phyloP scores from a whole-genome alignment of 164 flowering plant species.

The Tetracentron sinense region DNA sequence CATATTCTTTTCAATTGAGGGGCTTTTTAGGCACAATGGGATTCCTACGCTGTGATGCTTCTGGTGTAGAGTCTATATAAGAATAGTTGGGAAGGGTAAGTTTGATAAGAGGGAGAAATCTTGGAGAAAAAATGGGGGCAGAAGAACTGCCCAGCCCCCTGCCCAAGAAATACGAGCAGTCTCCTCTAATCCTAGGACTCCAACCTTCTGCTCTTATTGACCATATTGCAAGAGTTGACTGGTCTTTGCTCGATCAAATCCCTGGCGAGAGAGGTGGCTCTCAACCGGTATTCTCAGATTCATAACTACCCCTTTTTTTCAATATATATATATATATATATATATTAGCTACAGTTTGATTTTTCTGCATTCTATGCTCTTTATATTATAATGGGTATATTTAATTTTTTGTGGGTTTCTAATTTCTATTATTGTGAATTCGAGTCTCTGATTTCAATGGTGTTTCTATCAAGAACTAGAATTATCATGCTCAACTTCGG shows the following conservation, averaged over 20 bases:
- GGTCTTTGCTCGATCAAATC: constrained; percentile 65
- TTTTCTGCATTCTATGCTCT: too few relatives aligned
- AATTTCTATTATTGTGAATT: too few relatives aligned
- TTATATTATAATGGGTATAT: too few relatives aligned
- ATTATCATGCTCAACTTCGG: too few relatives aligned
- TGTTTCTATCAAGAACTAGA: too few relatives aligned
- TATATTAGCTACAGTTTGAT: too few relatives aligned
- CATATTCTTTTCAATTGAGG: too few relatives aligned
- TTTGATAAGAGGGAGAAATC: not conserved
- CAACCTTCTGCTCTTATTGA: constrained; percentile 87
- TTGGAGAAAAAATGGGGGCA: constrained; percentile 19
- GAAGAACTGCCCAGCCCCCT: constrained; percentile 10
- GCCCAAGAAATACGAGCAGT: constrained; percentile 18
- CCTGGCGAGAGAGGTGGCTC: constrained; percentile 95
- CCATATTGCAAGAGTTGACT: constrained; percentile 81
- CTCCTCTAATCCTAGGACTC: constrained; percentile 66
- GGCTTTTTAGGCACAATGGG: too few relatives aligned
- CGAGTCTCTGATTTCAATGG: too few relatives aligned
- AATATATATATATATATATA: too few relatives aligned
- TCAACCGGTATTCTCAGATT: constrained; percentile 39
- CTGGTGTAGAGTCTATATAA: not conserved
- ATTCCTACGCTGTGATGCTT: too few relatives aligned
- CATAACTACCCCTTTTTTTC: not conserved
- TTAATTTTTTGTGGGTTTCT: too few relatives aligned
- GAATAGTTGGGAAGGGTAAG: not conserved